These are phyloP conservation scores for Tremellales sp. DNA, from an alignment of 1,284 basidiomycete genomes.

Conservation along the genomic window DNA sequence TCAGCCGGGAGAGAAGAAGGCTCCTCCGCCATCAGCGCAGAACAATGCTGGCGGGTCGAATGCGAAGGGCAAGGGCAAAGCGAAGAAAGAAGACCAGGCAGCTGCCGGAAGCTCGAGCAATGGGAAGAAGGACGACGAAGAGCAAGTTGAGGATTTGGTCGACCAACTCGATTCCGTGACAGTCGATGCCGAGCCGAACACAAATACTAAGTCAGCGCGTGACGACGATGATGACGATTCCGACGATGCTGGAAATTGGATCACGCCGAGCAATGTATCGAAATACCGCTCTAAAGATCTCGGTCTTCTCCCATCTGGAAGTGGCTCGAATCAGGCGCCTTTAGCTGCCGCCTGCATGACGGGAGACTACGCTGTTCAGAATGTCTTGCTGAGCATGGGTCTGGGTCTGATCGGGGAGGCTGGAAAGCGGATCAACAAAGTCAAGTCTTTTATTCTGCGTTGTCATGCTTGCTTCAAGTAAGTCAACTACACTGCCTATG, in stretches of 20 bases:
- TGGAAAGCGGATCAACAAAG: constrained; percentile 81
- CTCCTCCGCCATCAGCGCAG: not conserved
- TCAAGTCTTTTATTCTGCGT: constrained; percentile 92
- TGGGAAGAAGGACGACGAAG: constrained; percentile 14
- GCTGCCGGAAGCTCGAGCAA: constrained; percentile 27
- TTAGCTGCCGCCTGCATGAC: constrained; percentile 81
- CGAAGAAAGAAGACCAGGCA: constrained; percentile 1
- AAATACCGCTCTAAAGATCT: constrained; percentile 85
- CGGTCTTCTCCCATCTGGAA: constrained; percentile 60
- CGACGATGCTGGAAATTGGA: constrained; percentile 89
- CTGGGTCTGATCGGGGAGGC: constrained; percentile 86
- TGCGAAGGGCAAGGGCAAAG: constrained; percentile 3
- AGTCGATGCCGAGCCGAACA: not conserved
- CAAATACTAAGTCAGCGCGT: constrained; percentile 1
- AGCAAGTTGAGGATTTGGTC: constrained; percentile 29
- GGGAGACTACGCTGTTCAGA: constrained; percentile 98
- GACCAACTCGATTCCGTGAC: not conserved
- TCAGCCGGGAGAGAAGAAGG: constrained; percentile 49
- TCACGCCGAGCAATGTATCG: constrained; percentile 84
- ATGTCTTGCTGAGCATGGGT: constrained; percentile 93
- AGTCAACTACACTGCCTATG: constrained; percentile 45
- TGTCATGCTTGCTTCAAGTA: constrained; percentile 99
- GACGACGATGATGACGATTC: constrained; percentile 51
- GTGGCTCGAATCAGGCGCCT: constrained; percentile 37
- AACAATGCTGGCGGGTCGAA: not conserved